Conservation (phyloP, 345 rosid genomes). For the Kernera saxatilis region DNA sequence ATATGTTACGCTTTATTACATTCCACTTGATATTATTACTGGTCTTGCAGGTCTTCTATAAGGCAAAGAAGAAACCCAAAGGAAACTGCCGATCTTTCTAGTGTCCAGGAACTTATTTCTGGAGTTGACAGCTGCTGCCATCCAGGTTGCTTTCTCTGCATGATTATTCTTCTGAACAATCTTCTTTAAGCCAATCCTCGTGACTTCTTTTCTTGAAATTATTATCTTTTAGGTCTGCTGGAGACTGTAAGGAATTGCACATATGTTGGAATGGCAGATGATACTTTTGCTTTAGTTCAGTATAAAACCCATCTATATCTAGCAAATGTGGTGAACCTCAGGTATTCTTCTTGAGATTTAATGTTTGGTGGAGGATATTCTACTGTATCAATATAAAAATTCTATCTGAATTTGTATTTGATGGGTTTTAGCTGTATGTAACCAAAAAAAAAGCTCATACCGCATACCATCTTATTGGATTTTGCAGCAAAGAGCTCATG, state of each 20-base stretch:
- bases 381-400: neutral
- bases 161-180: neutral
- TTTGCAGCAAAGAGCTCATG: constrained; percentile 91
- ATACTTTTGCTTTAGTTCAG: constrained; percentile 83
- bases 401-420: neutral
- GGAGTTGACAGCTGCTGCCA: constrained; percentile 62
- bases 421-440: neutral
- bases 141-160: constrained; percentile 42
- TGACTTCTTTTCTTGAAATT: neutral
- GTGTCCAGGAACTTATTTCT: constrained; percentile 73
- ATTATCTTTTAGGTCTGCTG: constrained; percentile 54
- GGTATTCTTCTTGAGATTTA: constrained; percentile 38
- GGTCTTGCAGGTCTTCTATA: constrained; percentile 50
- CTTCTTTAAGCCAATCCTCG: neutral
- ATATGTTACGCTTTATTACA: neutral
- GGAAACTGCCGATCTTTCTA: constrained; percentile 91
- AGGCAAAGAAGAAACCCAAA: constrained; percentile 88
- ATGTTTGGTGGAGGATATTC: neutral
- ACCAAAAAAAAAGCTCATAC: neutral
- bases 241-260: constrained; percentile 72
- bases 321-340: constrained; percentile 79
- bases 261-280: constrained; percentile 96
- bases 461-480: constrained; percentile 3
- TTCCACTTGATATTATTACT: neutral
- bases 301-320: constrained; percentile 80